phyloP scores from a whole-genome alignment of 148 eudicot species.

The Rhododendron griersonianum region DNA sequence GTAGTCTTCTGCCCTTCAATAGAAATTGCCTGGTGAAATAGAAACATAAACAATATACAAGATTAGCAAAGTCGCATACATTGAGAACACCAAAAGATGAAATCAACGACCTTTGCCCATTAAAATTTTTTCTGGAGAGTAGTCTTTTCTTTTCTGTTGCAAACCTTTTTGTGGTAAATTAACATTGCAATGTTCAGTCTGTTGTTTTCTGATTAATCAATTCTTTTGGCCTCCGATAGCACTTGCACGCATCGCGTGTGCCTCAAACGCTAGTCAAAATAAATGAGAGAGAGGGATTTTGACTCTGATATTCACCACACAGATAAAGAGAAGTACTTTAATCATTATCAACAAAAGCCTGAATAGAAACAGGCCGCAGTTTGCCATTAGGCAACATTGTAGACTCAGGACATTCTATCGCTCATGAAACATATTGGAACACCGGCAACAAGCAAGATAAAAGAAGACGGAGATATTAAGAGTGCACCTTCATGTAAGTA shows the following conservation, averaged over 20 bases:
- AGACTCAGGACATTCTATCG: not conserved
- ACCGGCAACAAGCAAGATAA: not conserved
- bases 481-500: slow-evolving; percentile 78
- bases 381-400: not conserved
- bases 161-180: no score
- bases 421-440: not conserved
- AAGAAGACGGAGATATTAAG: not conserved
- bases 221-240: no score
- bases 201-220: no score
- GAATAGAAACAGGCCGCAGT: not conserved
- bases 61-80: not conserved
- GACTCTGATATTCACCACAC: not conserved
- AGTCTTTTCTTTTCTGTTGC: no score
- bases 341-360: not conserved
- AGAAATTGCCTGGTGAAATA: slow-evolving; percentile 54
- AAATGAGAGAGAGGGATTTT: not conserved
- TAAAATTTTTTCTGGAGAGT: not conserved
- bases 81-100: not conserved
- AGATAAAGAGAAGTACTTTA: not conserved
- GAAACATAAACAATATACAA: not conserved
- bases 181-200: no score
- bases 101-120: not conserved
- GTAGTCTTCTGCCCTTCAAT: slow-evolving; percentile 59
- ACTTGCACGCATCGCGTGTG: no score
- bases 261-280: not conserved